Evolutionary conservation across 768 basidiomycete genomes (phyloP).

Genomic region (Trametes coccinea): DNA sequence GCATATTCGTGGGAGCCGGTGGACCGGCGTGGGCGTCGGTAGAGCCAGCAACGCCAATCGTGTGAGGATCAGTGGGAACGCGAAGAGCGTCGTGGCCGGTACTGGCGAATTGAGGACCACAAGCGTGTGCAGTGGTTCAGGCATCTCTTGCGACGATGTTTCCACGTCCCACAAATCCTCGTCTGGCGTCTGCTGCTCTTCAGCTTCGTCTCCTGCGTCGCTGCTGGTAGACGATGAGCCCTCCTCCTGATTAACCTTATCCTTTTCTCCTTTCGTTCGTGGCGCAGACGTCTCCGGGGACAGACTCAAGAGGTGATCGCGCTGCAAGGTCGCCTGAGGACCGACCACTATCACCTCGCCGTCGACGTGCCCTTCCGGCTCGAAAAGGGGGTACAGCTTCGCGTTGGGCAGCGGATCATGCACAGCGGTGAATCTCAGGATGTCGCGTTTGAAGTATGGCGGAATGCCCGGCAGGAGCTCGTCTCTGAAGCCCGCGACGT

Average conservation of each 20-base stretch:
- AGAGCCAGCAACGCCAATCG: conserved; percentile 60
- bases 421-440: conserved; percentile 60
- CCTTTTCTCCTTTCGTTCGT: not conserved
- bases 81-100: conserved; percentile 43
- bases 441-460: conserved; percentile 55
- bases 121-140: conserved; percentile 44
- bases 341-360: conserved; percentile 70
- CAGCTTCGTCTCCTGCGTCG: conserved; percentile 5
- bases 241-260: conserved; percentile 3
- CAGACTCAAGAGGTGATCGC: conserved; percentile 40
- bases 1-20: conserved; percentile 57
- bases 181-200: not conserved
- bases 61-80: conserved; percentile 65
- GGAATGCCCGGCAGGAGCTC: conserved; percentile 54
- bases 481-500: conserved; percentile 44
- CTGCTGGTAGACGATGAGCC: not conserved
- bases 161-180: conserved; percentile 22
- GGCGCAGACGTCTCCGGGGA: not conserved
- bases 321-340: conserved; percentile 46
- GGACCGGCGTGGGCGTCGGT: conserved; percentile 48
- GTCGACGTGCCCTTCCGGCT: conserved; percentile 52
- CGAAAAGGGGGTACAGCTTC: conserved; percentile 53
- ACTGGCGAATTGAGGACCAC: conserved; percentile 52
- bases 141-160: conserved; percentile 14
- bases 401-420: conserved; percentile 52